Base-by-base conservation (phyloP, 2,329 filamentous ascomycete genomes). In the Aspergillus sp. region DNA sequence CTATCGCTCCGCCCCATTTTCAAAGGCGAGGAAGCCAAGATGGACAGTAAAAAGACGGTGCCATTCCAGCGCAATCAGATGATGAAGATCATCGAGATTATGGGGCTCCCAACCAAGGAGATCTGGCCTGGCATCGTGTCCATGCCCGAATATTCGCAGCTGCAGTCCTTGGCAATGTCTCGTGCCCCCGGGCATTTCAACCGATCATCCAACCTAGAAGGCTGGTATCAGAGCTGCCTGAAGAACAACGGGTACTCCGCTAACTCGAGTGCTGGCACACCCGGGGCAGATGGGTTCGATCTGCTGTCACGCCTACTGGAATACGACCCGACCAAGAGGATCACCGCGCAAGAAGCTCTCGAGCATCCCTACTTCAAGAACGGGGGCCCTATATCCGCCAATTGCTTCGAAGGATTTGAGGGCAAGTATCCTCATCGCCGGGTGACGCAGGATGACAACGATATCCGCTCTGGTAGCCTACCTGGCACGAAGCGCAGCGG, bases 11-110 rank as follows among this genome's bases (percentile, higher is more conserved):
- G 94, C 1, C 95, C 95, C 0, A 98, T 99, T 57, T 99, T 99
- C 77, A 99, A 99, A 73, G 95, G 95, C 0, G 95, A 99, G 72
- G 95, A 99, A 77, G 95, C 95, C 15, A 99, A 99, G 79, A 97
- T 98, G 90, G 95, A 99, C 76, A 91, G 86, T 69, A 99, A 99
- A 78, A 98, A 98, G 79, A 95, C 91, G 0, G 93, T 98, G 0
- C 95, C 95, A 0, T 99, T 99, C 69, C 95, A 99, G 77, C 87
- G 93, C 13, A 97, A 97, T 70, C 95, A 99, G 79, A 98, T 99
- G 94, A 92, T 95, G 72, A 97, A 96, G 78, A 99, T 99, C 68
- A 91, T 96, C 39, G 95, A 99, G 72, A 92, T 99, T 64, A 89
- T 99, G 81, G 95, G 95, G 30, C 80, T 96, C 66, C 95, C 95